Percentiles rank a stretch among this genome's conserved stretches.
These are phyloP conservation scores for Volvariella volvacea DNA, from an alignment of 1,284 basidiomycete species.

Conservation along the genomic window DNA sequence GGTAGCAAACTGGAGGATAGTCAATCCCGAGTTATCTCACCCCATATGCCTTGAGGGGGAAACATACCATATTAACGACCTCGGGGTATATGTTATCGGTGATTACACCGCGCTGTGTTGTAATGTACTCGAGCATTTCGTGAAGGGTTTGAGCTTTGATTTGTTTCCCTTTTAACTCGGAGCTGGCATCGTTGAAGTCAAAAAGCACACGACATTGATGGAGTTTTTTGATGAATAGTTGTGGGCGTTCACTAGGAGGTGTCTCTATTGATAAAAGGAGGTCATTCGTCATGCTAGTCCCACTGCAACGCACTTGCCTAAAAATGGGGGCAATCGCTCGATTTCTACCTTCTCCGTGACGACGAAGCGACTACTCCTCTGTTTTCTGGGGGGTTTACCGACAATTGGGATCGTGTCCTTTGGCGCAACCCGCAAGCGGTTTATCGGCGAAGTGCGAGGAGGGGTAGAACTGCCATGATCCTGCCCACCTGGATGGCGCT, in stretches of 20 bases:
- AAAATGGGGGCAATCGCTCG: slow-evolving; percentile 90
- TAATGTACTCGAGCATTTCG: slow-evolving; percentile 99
- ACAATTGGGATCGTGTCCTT: slow-evolving; percentile 95
- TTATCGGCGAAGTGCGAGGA: slow-evolving; percentile 57
- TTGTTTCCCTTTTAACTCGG: slow-evolving; percentile 96
- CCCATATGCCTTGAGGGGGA: slow-evolving; percentile 5
- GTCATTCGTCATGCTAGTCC: not conserved
- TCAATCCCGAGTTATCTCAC: slow-evolving; percentile 5
- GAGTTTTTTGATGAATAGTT: slow-evolving; percentile 92
- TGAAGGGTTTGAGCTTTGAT: slow-evolving; percentile 97
- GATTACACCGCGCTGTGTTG: slow-evolving; percentile 93
- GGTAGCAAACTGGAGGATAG: slow-evolving; percentile 71
- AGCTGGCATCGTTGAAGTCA: slow-evolving; percentile 97
- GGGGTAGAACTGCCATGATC: slow-evolving; percentile 47
- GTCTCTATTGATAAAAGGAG: slow-evolving; percentile 62
- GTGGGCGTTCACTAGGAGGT: slow-evolving; percentile 80
- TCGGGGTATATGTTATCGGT: slow-evolving; percentile 98
- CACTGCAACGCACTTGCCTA: slow-evolving; percentile 52
- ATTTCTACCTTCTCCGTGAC: slow-evolving; percentile 96
- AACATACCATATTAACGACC: slow-evolving; percentile 92
- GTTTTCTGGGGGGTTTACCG: slow-evolving; percentile 92
- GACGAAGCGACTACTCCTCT: slow-evolving; percentile 93
- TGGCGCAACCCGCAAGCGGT: slow-evolving; percentile 66
- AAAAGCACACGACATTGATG: slow-evolving; percentile 96
- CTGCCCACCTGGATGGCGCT: slow-evolving; percentile 45